Conservation (phyloP, 2,329 filamentous ascomycete species). For the Grosmannia serpens region DNA sequence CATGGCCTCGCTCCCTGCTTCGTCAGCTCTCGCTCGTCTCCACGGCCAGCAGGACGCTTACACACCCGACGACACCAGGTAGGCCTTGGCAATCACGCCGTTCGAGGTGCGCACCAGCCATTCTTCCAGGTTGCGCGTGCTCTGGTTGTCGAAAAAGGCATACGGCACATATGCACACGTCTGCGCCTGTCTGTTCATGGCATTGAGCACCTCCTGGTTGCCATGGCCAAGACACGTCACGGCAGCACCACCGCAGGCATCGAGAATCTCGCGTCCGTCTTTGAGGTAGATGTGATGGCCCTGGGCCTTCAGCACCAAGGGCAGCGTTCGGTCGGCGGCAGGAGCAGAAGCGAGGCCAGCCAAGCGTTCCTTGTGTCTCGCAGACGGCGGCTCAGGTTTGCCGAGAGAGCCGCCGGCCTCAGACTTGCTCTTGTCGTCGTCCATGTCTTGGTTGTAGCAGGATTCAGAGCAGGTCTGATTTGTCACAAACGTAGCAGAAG, state of each 20-base stretch:
- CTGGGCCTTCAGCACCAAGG: not conserved
- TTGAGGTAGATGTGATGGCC: conserved; percentile 5
- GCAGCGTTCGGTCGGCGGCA: not conserved
- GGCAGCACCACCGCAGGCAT: conserved; percentile 62
- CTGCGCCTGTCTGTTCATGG: conserved; percentile 40
- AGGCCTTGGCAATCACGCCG: conserved; percentile 24
- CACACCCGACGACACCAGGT: conserved; percentile 24
- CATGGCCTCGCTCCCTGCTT: conserved; percentile 53
- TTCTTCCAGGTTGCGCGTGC: conserved; percentile 34
- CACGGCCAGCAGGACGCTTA: conserved; percentile 4
- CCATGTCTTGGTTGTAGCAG: not conserved
- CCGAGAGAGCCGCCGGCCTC: not conserved
- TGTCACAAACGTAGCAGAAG: not conserved
- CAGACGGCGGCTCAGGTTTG: not conserved
- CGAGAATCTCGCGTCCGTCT: conserved; percentile 48
- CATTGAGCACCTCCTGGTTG: conserved; percentile 46
- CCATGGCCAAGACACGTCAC: conserved; percentile 62
- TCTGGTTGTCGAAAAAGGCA: conserved; percentile 40
- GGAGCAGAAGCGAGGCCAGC: not conserved
- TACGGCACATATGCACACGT: conserved; percentile 19
- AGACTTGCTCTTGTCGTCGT: not conserved
- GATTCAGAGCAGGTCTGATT: not conserved
- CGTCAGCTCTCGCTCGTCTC: not conserved
- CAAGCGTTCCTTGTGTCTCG: not conserved
- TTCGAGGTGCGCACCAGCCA: conserved; percentile 27